A percentile compares a stretch with the other conserved stretches of the same genome.
These are phyloP conservation scores for Trypanosoma cruzi DNA, from an alignment of 208 protist species.

Conservation along the genomic window DNA sequence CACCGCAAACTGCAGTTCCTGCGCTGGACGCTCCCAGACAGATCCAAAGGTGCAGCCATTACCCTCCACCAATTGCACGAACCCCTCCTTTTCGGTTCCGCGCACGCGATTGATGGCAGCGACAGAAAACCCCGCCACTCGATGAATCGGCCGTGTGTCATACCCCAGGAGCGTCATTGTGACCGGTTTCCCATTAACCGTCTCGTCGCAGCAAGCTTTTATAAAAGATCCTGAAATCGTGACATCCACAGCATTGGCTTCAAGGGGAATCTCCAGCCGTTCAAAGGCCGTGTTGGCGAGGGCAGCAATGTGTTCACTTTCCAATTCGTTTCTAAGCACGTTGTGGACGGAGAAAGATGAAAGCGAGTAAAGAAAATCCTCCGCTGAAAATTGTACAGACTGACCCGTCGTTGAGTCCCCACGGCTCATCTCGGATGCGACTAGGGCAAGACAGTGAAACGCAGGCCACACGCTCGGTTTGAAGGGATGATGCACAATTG, in stretches of 20 bases:
- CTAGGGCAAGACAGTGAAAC: constrained; percentile 81
- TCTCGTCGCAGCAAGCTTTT: constrained; percentile 54
- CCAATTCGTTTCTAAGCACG: constrained; percentile 36
- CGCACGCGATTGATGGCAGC: constrained; percentile 80
- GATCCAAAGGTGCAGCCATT: constrained; percentile 76
- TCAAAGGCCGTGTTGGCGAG: constrained; percentile 70
- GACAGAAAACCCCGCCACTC: constrained; percentile 69
- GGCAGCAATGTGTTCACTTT: constrained; percentile 41
- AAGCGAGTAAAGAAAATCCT: constrained; percentile 85
- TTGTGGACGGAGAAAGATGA: constrained; percentile 73
- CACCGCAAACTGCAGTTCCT: constrained; percentile 52
- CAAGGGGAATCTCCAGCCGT: constrained; percentile 67
- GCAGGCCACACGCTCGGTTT: constrained; percentile 81
- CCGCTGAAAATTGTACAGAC: constrained; percentile 74
- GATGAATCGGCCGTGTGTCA: constrained; percentile 76
- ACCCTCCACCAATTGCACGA: constrained; percentile 82
- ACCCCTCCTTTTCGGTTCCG: constrained; percentile 24
- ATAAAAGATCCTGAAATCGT: constrained; percentile 39
- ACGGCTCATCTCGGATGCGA: constrained; percentile 86
- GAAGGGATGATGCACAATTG: constrained; percentile 89
- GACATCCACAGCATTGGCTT: constrained; percentile 42
- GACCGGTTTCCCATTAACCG: constrained; percentile 36
- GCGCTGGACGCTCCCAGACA: constrained; percentile 47
- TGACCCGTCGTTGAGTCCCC: constrained; percentile 42
- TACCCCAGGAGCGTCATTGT: constrained; percentile 81